Base-by-base conservation (phyloP, 1,284 basidiomycete species). In the Wallemia ichthyophaga region DNA sequence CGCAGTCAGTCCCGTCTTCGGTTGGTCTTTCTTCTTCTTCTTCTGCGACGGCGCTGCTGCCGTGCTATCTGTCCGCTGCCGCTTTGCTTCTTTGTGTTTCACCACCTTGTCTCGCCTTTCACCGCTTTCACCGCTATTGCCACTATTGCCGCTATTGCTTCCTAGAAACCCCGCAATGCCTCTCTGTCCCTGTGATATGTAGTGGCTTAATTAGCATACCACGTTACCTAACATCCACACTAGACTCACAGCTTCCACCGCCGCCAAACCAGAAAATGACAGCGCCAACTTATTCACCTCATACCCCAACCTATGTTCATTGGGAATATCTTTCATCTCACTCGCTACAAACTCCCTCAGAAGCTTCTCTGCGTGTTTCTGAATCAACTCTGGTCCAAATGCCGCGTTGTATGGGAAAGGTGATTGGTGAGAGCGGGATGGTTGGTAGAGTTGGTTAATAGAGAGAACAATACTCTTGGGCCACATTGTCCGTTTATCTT, bases 401-500 rank as follows among this genome's bases (percentile, higher is more conserved):
- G n/a, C 11, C 5, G 11, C n/a, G n/a, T 21, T 75, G 67, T 83
- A 91, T 0, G 87, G 86, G 66, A 94, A 92, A 0, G 82, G 72
- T 0, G 76, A 75, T 71, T 95, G 89, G 63, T 83, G 82, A 2
- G 85, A 86, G 58, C 78, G 74, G 17, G 75, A 74, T 0, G 75
- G 64, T 32, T 82, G 78, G 59, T 80, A 79, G n/a, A 76, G 85
- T 85, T 80, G 79, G 26, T 83, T 74, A 27, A 78, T 76, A 62
- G 81, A 78, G 23, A 96, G 71, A 9, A 84, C 85, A 33, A 98
- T 72, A 0, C 84, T 85, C 69, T 87, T 95, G 0, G 92, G 92
- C 89, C 91, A 96, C 21, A 95, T 68, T 28, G 81, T 80, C 0
- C 82, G 79, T 23, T 76, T 75, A 0, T 73, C 71, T 61, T 82